phyloP scores from a whole-genome alignment of 306 rosid species.

The Casuarina equisetifolia region DNA sequence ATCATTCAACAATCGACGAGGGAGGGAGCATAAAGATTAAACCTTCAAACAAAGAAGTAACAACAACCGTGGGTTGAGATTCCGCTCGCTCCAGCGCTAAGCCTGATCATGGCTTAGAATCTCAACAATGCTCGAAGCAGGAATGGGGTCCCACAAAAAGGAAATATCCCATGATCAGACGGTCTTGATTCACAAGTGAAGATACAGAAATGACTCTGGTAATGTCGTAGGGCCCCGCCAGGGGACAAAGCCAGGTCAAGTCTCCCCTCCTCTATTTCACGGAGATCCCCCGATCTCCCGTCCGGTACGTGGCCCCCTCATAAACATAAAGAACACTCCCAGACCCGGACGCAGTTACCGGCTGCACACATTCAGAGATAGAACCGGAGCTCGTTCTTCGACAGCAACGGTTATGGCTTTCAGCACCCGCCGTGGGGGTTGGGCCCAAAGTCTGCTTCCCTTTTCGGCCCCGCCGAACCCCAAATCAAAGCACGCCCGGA shows the following conservation, averaged over 20 bases:
- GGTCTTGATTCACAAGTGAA: background rate
- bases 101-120: background rate
- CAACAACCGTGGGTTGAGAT: too few species aligned
- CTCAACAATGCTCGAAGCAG: background rate
- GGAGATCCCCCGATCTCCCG: too few species aligned
- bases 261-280: background rate
- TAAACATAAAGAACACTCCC: background rate
- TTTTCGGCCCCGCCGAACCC: slow-evolving; percentile 46
- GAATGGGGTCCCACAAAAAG: background rate
- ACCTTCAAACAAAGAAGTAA: too few species aligned
- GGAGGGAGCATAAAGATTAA: too few species aligned
- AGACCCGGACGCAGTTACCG: background rate
- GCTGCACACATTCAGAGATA: background rate
- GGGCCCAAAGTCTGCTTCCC: slow-evolving; percentile 69
- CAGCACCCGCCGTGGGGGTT: slow-evolving; percentile 68
- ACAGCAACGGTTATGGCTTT: slow-evolving; percentile 47
- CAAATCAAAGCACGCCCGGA: slow-evolving; percentile 68
- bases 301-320: too few species aligned
- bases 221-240: too few species aligned
- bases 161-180: background rate
- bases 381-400: background rate
- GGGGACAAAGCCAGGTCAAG: background rate
- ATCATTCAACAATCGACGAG: too few species aligned
- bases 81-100: too few species aligned
- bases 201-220: too few species aligned